Percentiles rank a stretch among this genome's conserved stretches.
Evolutionary conservation across 2,329 filamentous ascomycete genomes (phyloP).

Genomic region (Tolypocladium ophioglossoides): DNA sequence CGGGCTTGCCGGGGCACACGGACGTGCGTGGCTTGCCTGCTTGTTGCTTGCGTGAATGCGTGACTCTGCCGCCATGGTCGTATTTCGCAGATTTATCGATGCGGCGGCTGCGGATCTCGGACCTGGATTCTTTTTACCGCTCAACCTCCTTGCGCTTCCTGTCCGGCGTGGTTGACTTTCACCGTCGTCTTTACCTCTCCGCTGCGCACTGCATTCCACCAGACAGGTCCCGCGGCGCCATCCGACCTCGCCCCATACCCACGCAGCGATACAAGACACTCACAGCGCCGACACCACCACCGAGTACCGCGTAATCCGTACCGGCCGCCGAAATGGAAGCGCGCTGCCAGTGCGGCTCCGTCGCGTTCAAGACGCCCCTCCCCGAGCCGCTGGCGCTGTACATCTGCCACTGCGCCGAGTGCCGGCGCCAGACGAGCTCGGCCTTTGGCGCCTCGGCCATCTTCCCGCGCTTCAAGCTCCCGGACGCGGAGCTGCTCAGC

Average conservation of each 20-base stretch:
- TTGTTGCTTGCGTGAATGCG: not conserved
- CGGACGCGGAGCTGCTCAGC: constrained; percentile 34
- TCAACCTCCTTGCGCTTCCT: not conserved
- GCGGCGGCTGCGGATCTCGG: not conserved
- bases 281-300: not conserved
- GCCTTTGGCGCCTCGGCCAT: constrained; percentile 61
- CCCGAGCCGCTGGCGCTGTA: constrained; percentile 52
- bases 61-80: not conserved
- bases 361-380: constrained; percentile 52
- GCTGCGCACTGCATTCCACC: not conserved
- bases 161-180: not conserved
- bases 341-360: constrained; percentile 53
- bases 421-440: constrained; percentile 53
- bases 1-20: too few relatives aligned
- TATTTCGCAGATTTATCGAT: not conserved
- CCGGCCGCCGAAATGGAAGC: constrained; percentile 36
- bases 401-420: constrained; percentile 61
- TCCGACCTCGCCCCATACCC: not conserved
- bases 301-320: too few relatives aligned
- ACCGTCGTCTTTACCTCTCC: not conserved
- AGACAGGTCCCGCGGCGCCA: not conserved
- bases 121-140: not conserved
- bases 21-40: too few relatives aligned
- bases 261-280: not conserved
- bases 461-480: constrained; percentile 54